These are phyloP conservation scores for Parietaria judaica DNA, from an alignment of 306 rosid species.

Conservation along the genomic window DNA sequence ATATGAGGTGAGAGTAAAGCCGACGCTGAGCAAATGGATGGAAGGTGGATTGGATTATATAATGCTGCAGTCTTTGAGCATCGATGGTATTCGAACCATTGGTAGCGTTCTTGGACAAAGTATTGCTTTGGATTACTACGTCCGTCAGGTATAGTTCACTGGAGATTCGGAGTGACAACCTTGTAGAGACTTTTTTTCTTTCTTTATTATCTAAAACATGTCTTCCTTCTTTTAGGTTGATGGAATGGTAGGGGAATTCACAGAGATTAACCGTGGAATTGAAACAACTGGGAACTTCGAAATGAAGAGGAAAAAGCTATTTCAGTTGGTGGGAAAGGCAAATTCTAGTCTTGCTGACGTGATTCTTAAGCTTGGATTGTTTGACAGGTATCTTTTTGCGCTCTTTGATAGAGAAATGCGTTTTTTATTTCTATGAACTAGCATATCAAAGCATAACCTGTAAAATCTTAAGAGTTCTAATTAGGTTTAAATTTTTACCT, in stretches of 20 bases:
- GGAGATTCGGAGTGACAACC: conserved; percentile 17
- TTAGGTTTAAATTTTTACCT: no score
- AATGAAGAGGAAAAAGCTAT: conserved; percentile 94
- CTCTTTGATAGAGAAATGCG: neutral
- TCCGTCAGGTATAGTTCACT: conserved; percentile 63
- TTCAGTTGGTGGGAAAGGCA: conserved; percentile 98
- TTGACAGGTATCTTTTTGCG: conserved; percentile 64
- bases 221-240: conserved; percentile 54
- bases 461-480: no score
- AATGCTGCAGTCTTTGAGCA: conserved; percentile 81
- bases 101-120: conserved; percentile 98
- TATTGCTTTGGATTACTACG: conserved; percentile 96
- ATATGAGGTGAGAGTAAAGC: conserved; percentile 87
- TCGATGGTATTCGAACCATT: conserved; percentile 89
- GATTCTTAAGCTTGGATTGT: conserved; percentile 92
- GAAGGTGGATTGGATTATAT: conserved; percentile 95
- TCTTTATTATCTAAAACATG: conserved; percentile 8
- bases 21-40: conserved; percentile 82
- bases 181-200: conserved; percentile 1
- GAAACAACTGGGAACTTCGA: conserved; percentile 89
- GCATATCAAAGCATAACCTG: neutral
- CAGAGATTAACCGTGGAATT: conserved; percentile 96
- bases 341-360: conserved; percentile 97
- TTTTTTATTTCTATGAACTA: neutral
- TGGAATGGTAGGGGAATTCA: conserved; percentile 98